These are phyloP conservation scores for Podospora australis DNA, from an alignment of 495 filamentous ascomycete genomes.

Conservation along the genomic window DNA sequence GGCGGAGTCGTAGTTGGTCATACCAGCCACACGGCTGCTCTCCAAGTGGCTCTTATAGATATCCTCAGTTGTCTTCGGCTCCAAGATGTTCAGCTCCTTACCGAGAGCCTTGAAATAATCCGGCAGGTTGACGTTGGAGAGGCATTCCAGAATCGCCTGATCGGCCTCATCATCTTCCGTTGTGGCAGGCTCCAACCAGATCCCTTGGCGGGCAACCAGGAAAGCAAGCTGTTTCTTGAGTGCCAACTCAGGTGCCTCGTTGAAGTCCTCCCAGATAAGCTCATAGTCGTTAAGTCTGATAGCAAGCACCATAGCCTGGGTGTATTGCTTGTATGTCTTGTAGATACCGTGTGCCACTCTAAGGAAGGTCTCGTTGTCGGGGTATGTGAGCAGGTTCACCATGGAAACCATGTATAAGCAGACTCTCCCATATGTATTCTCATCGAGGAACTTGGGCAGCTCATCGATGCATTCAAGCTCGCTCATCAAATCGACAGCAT, in stretches of 20 bases:
- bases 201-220: constrained; percentile 84
- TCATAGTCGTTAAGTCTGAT: constrained; percentile 85
- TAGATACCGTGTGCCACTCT: constrained; percentile 88
- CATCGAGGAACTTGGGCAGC: constrained; percentile 82
- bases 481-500: constrained; percentile 93
- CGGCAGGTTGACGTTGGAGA: constrained; percentile 80
- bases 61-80: constrained; percentile 94
- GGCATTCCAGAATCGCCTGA: constrained; percentile 69
- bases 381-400: constrained; percentile 94
- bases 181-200: constrained; percentile 67
- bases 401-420: constrained; percentile 99
- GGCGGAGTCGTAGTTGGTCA: constrained; percentile 92
- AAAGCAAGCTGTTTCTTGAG: constrained; percentile 94
- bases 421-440: constrained; percentile 86
- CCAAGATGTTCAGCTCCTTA: constrained; percentile 94
- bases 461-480: constrained; percentile 95
- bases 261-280: constrained; percentile 71
- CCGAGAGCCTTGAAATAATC: constrained; percentile 90
- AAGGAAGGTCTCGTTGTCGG: constrained; percentile 93
- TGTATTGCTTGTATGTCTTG: constrained; percentile 79
- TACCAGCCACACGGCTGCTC: constrained; percentile 80
- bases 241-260: constrained; percentile 69
- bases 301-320: constrained; percentile 88
- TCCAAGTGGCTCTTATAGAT: constrained; percentile 99
- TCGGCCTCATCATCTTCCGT: constrained; percentile 59